A percentile compares a stretch with the other conserved stretches of the same genome.
phyloP scores from a whole-genome alignment of 257 asterid species.

The Solanum piurae region DNA sequence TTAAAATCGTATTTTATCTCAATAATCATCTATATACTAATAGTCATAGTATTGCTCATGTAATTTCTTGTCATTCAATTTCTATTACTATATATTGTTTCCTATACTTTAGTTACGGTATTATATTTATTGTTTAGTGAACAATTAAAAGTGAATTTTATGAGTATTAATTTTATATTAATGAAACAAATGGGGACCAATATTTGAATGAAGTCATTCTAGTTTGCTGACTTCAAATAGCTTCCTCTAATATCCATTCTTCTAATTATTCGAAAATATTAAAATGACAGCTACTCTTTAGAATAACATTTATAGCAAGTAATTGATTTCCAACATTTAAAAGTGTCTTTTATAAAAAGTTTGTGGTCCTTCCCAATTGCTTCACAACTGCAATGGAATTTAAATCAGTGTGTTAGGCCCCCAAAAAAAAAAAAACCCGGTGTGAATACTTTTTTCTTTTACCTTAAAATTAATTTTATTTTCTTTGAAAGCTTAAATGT shows the following conservation, averaged over 20 bases:
- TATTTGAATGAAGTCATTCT: neutral
- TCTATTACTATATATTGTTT: no score
- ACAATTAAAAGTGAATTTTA: neutral
- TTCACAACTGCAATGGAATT: neutral
- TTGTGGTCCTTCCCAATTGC: neutral
- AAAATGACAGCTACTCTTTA: neutral
- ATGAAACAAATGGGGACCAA: neutral
- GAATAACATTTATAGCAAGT: neutral
- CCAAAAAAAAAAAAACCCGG: no score
- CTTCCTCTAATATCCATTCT: neutral
- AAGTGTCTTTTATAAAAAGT: neutral
- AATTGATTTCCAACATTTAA: neutral
- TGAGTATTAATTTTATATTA: neutral
- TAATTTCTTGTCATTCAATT: no score
- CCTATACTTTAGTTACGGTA: no score
- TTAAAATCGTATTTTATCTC: no score
- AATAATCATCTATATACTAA: no score
- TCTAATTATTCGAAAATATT: neutral
- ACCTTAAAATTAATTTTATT: no score
- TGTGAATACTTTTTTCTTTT: no score
- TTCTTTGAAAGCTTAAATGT: no score
- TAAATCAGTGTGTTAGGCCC: neutral
- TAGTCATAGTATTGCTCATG: no score
- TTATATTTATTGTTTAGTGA: neutral
- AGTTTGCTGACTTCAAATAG: neutral